Evolutionary conservation across 2,329 filamentous ascomycete genomes (phyloP).

Genomic region (Fusarium azukiicola): DNA sequence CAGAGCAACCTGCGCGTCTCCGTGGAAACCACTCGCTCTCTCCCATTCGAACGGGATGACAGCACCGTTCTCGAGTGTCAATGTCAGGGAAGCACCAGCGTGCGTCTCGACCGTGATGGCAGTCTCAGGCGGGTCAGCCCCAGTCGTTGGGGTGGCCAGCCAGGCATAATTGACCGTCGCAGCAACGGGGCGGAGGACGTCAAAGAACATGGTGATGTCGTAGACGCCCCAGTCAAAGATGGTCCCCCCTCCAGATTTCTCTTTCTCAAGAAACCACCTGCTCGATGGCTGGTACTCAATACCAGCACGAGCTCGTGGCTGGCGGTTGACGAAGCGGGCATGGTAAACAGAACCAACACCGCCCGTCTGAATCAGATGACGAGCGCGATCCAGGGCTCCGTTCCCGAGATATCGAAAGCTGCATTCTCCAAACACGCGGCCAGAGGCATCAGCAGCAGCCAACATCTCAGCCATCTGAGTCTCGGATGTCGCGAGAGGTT

Average conservation of each 20-base stretch:
- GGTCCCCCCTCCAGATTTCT: constrained; percentile 9
- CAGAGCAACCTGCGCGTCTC: constrained; percentile 28
- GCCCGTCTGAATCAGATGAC: constrained; percentile 30
- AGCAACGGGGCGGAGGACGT: constrained; percentile 34
- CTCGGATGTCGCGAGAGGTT: constrained; percentile 39
- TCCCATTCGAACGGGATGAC: constrained; percentile 35
- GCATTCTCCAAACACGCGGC: constrained; percentile 33
- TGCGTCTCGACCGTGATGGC: constrained; percentile 34
- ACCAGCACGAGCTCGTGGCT: constrained; percentile 37
- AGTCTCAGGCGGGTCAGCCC: constrained; percentile 23
- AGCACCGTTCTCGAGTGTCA: constrained; percentile 31
- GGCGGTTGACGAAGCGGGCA: constrained; percentile 36
- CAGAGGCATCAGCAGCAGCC: constrained; percentile 22
- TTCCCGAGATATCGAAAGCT: constrained; percentile 41
- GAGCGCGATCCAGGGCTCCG: constrained; percentile 26
- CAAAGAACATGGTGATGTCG: constrained; percentile 41
- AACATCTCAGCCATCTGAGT: constrained; percentile 34
- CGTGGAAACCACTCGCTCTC: constrained; percentile 36
- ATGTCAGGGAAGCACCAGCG: constrained; percentile 26
- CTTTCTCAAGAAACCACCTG: constrained; percentile 29
- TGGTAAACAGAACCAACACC: constrained; percentile 33
- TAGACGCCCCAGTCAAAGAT: constrained; percentile 41
- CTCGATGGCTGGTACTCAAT: constrained; percentile 41
- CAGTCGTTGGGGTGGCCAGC: constrained; percentile 31
- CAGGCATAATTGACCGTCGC: constrained; percentile 35